These are phyloP conservation scores for Dalechampia spathulata DNA, from an alignment of 441 rosid species.

Conservation along the genomic window DNA sequence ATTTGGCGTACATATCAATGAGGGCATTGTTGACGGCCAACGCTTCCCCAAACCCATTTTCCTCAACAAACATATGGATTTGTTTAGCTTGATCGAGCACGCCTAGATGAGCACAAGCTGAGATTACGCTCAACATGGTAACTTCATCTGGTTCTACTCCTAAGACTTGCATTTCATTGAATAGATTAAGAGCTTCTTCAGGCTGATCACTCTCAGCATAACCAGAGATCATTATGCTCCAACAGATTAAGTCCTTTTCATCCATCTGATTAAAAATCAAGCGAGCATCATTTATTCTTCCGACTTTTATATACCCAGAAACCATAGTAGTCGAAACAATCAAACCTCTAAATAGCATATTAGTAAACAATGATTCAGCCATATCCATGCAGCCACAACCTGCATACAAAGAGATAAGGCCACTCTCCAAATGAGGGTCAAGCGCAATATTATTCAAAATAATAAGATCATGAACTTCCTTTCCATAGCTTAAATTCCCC, in stretches of 20 bases:
- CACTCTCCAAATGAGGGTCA: slow-evolving; percentile 39
- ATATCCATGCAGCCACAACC: slow-evolving; percentile 47
- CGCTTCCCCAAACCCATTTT: slow-evolving; percentile 28
- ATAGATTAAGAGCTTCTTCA: slow-evolving; percentile 32
- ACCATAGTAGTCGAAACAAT: slow-evolving; percentile 57
- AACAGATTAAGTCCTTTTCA: slow-evolving; percentile 27
- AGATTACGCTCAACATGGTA: slow-evolving; percentile 45
- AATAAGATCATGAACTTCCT: slow-evolving; percentile 37
- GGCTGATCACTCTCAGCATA: slow-evolving; percentile 37
- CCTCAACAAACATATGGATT: slow-evolving; percentile 32
- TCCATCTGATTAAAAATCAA: slow-evolving; percentile 44
- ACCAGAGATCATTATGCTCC: slow-evolving; percentile 51
- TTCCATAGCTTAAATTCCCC: slow-evolving; percentile 36
- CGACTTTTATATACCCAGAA: slow-evolving; percentile 42
- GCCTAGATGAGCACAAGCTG: slow-evolving; percentile 60
- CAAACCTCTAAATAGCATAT: slow-evolving; percentile 41
- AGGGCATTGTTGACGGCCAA: slow-evolving; percentile 44
- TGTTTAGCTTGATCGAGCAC: slow-evolving; percentile 42
- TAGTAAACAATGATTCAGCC: slow-evolving; percentile 38
- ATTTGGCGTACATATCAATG: slow-evolving; percentile 63
- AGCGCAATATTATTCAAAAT: slow-evolving; percentile 26
- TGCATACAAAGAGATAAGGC: slow-evolving; percentile 58
- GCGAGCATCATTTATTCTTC: slow-evolving; percentile 31
- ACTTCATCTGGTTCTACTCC: slow-evolving; percentile 54
- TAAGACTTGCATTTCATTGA: slow-evolving; percentile 38